Conservation (phyloP, 192 early-diverging fungal species). For the Thamnidium elegans region DNA sequence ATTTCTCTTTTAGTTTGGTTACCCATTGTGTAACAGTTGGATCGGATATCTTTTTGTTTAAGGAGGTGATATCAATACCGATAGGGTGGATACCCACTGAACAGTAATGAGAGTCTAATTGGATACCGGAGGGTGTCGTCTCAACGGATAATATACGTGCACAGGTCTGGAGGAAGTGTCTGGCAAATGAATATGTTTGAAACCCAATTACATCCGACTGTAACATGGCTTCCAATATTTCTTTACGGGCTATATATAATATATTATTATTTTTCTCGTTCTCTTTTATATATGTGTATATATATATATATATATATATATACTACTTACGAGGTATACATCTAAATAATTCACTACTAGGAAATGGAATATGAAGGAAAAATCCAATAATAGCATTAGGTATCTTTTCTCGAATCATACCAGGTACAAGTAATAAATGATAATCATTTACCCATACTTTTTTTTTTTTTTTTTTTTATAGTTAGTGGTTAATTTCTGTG, state of each 20-base stretch:
- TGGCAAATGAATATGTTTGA: slow-evolving; percentile 90
- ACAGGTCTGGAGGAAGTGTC: slow-evolving; percentile 88
- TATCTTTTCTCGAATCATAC: slow-evolving; percentile 77
- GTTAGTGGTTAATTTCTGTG: too few species aligned
- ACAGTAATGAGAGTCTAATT: slow-evolving; percentile 75
- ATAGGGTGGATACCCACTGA: slow-evolving; percentile 94
- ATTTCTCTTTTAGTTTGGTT: slow-evolving; percentile 76
- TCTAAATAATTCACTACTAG: slow-evolving; percentile 91
- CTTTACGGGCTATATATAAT: slow-evolving; percentile 56
- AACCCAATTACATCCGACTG: slow-evolving; percentile 89
- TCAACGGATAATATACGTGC: slow-evolving; percentile 87
- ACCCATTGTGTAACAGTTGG: slow-evolving; percentile 75
- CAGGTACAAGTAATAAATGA: slow-evolving; percentile 91
- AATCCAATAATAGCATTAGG: slow-evolving; percentile 91
- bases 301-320: too few species aligned
- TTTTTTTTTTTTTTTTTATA: not conserved
- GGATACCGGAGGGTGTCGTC: slow-evolving; percentile 80
- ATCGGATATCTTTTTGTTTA: slow-evolving; percentile 71
- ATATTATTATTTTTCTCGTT: not conserved
- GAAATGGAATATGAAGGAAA: slow-evolving; percentile 96
- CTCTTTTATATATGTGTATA: too few species aligned
- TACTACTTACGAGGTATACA: slow-evolving; percentile 71
- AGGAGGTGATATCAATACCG: slow-evolving; percentile 75
- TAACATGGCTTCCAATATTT: slow-evolving; percentile 88
- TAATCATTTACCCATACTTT: slow-evolving; percentile 97